Conservation (phyloP, 768 basidiomycete species). For the Megacollybia marginata region DNA sequence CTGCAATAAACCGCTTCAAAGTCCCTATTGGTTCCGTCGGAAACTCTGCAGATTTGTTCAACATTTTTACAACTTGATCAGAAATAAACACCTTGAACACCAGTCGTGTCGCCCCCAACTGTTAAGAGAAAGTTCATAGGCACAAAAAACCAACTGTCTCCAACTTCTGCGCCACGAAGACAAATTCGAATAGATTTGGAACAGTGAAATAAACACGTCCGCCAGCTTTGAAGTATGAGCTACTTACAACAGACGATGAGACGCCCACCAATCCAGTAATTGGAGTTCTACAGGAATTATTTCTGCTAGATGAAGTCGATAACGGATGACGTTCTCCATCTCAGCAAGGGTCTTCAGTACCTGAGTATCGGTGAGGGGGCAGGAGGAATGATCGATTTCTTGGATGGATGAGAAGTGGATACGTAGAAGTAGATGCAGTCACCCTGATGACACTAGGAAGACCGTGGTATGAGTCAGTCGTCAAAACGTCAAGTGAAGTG, state of each 20-base stretch:
- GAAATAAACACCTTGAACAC: constrained; percentile 52
- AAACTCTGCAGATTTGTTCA: constrained; percentile 43
- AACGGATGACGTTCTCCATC: constrained; percentile 74
- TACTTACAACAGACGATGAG: background rate
- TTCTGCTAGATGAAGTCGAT: constrained; percentile 72
- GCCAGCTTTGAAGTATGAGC: constrained; percentile 13
- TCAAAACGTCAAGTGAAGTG: constrained; percentile 85
- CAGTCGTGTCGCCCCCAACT: constrained; percentile 67
- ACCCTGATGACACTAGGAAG: constrained; percentile 82
- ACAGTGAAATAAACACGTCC: constrained; percentile 77
- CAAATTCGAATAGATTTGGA: constrained; percentile 69
- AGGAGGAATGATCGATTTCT: constrained; percentile 69
- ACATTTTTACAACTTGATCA: background rate
- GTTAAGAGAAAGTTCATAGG: constrained; percentile 67
- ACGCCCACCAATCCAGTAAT: constrained; percentile 53
- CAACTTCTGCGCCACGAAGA: constrained; percentile 58
- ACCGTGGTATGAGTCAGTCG: constrained; percentile 77
- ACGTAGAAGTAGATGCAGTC: background rate
- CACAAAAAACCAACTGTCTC: constrained; percentile 85
- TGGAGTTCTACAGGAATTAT: constrained; percentile 71
- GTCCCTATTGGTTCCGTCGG: constrained; percentile 58
- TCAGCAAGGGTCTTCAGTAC: constrained; percentile 59
- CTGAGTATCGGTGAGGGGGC: constrained; percentile 60
- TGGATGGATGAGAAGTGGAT: constrained; percentile 11
- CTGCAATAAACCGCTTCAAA: constrained; percentile 59